phyloP scores from a whole-genome alignment of 106 monocot genomes.

The Vanilla planifolia region DNA sequence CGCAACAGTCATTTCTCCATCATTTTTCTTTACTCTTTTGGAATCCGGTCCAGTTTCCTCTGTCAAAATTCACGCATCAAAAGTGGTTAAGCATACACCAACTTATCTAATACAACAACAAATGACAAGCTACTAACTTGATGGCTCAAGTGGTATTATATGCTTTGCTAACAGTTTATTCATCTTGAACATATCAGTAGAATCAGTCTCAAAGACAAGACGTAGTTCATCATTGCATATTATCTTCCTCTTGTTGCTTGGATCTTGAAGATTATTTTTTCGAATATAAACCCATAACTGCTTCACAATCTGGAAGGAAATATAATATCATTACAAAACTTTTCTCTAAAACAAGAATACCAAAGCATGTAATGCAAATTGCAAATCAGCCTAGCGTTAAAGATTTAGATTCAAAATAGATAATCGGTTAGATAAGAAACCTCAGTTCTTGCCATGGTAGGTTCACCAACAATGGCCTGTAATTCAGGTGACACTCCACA shows the following conservation, averaged over 20 bases:
- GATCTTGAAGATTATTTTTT: conserved; percentile 92
- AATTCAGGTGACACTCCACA: conserved; percentile 92
- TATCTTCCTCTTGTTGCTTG: conserved; percentile 89
- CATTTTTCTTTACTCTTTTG: conserved; percentile 45
- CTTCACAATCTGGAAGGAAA: conserved; percentile 73
- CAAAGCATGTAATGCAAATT: background rate
- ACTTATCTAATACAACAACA: background rate
- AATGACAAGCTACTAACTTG: conserved; percentile 32
- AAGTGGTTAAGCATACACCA: background rate
- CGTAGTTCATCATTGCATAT: conserved; percentile 93
- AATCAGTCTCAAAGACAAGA: conserved; percentile 87
- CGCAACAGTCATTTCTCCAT: conserved; percentile 32
- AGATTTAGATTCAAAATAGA: background rate
- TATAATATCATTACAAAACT: background rate
- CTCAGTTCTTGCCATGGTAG: conserved; percentile 88
- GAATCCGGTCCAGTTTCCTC: conserved; percentile 44
- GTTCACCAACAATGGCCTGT: conserved; percentile 89
- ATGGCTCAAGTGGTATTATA: conserved; percentile 54
- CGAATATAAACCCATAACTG: conserved; percentile 92
- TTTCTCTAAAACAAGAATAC: background rate
- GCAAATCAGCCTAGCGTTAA: background rate
- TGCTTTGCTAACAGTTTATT: conserved; percentile 91
- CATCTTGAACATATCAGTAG: conserved; percentile 98
- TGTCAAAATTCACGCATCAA: conserved; percentile 22
- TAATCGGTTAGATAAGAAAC: conserved; percentile 15